Percentiles rank a stretch among this genome's conserved stretches.
Evolutionary conservation across 257 asterid species (phyloP).

Genomic region (Handroanthus guayacan): DNA sequence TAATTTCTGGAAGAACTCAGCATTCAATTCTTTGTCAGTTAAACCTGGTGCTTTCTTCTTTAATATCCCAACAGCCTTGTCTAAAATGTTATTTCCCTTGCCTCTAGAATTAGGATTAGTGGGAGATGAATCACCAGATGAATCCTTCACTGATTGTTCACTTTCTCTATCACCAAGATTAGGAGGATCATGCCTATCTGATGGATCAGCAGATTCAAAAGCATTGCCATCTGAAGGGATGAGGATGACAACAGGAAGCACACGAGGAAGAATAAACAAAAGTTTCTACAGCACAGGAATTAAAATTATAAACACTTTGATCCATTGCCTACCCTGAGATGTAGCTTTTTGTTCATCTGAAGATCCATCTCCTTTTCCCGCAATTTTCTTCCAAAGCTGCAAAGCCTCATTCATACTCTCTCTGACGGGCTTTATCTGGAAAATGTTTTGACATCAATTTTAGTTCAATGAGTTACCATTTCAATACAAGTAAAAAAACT

Average conservation of each 20-base stretch:
- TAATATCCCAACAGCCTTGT: slow-evolving; percentile 88
- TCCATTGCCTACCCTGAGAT: slow-evolving; percentile 62
- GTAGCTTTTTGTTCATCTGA: slow-evolving; percentile 71
- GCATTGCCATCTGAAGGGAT: slow-evolving; percentile 65
- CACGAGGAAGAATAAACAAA: slow-evolving; percentile 30
- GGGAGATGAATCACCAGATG: slow-evolving; percentile 63
- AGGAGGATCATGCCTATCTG: slow-evolving; percentile 56
- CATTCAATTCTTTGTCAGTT: slow-evolving; percentile 89
- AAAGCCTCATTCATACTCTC: slow-evolving; percentile 93
- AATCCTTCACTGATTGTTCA: slow-evolving; percentile 53
- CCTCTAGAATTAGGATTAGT: slow-evolving; percentile 52
- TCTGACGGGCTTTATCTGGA: slow-evolving; percentile 92
- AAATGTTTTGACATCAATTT: slow-evolving; percentile 22
- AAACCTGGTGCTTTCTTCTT: slow-evolving; percentile 88
- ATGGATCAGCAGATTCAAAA: slow-evolving; percentile 63
- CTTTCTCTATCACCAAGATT: slow-evolving; percentile 53
- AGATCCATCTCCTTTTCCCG: slow-evolving; percentile 85
- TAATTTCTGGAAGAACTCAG: slow-evolving; percentile 94
- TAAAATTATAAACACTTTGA: slow-evolving; percentile 17
- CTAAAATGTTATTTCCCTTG: slow-evolving; percentile 66
- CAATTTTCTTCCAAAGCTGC: slow-evolving; percentile 94
- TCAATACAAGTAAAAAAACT: neutral
- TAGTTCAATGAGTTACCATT: slow-evolving; percentile 22
- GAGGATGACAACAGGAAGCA: slow-evolving; percentile 35
- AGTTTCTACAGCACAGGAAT: slow-evolving; percentile 14